Percentiles rank a stretch among this genome's conserved stretches.
phyloP scores from a whole-genome alignment of 2,329 filamentous ascomycete genomes.

The Arthroderma sp. region DNA sequence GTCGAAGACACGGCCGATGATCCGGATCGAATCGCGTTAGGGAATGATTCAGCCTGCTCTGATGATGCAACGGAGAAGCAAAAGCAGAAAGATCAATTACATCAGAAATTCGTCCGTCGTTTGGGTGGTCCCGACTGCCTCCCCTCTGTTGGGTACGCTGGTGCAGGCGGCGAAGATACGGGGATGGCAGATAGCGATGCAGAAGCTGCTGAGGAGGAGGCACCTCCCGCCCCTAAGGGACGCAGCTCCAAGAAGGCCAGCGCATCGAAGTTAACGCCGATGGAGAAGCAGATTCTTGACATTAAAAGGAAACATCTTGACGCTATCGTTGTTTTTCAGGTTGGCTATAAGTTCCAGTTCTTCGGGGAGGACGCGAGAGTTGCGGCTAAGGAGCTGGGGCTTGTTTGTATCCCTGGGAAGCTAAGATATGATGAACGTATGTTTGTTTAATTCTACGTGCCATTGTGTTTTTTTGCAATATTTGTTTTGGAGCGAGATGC shows the following conservation, averaged over 20 bases:
- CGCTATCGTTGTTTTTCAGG: slow-evolving; percentile 80
- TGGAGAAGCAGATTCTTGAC: slow-evolving; percentile 85
- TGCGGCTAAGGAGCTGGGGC: slow-evolving; percentile 80
- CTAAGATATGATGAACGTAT: slow-evolving; percentile 80
- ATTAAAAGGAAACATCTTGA: slow-evolving; percentile 89
- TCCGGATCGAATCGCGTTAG: slow-evolving; percentile 22
- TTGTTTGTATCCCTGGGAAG: slow-evolving; percentile 94
- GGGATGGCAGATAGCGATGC: slow-evolving; percentile 50
- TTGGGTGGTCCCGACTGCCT: slow-evolving; percentile 77
- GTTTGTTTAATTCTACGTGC: slow-evolving; percentile 23
- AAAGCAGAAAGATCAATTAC: slow-evolving; percentile 56
- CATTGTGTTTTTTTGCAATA: neutral
- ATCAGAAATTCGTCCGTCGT: slow-evolving; percentile 78
- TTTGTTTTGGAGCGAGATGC: slow-evolving; percentile 7
- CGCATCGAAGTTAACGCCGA: slow-evolving; percentile 75
- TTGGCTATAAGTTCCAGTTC: slow-evolving; percentile 96
- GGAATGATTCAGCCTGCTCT: slow-evolving; percentile 18
- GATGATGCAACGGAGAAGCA: slow-evolving; percentile 40
- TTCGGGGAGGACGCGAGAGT: slow-evolving; percentile 88
- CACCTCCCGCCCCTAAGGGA: slow-evolving; percentile 34
- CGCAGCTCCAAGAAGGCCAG: slow-evolving; percentile 53
- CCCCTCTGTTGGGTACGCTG: slow-evolving; percentile 48
- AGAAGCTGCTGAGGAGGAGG: slow-evolving; percentile 43
- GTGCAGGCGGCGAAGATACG: slow-evolving; percentile 38
- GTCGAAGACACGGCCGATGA: slow-evolving; percentile 5